A percentile compares a stretch with the other conserved stretches of the same genome.
Conservation (phyloP, 1,139 yeast genomes). For the Pneumocystis sp. region DNA sequence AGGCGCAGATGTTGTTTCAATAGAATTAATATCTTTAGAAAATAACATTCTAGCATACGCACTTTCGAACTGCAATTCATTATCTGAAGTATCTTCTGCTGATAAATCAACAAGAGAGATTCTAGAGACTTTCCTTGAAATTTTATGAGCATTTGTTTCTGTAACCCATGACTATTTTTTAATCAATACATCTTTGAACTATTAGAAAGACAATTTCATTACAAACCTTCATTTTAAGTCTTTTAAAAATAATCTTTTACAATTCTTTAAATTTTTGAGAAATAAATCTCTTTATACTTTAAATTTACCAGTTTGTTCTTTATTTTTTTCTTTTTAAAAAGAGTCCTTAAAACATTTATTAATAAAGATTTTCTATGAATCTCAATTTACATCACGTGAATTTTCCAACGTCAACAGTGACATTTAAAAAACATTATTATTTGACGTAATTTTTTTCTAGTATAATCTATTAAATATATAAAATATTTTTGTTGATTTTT, state of each 20-base stretch:
- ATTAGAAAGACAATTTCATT: not conserved
- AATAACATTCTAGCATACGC: not conserved
- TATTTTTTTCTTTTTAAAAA: not conserved
- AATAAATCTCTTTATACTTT: not conserved
- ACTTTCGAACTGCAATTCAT: not conserved
- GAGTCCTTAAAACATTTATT: not conserved
- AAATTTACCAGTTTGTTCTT: not conserved
- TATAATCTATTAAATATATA: not conserved
- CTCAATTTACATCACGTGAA: not conserved
- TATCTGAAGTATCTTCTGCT: not conserved
- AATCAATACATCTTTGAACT: not conserved
- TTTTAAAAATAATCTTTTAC: not conserved
- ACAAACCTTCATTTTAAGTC: not conserved
- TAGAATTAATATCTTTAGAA: not conserved
- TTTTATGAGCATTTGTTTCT: not conserved
- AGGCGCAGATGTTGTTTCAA: not conserved
- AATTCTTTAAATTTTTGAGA: not conserved
- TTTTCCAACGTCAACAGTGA: not conserved
- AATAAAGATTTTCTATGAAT: not conserved
- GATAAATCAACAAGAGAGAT: not conserved
- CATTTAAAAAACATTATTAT: not conserved
- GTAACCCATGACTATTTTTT: not conserved
- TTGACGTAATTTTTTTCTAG: not conserved
- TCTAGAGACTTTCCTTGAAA: not conserved
- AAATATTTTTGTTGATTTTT: not conserved